These are phyloP conservation scores for Stemphylium vesicarium DNA, from an alignment of 2,329 filamentous ascomycete species.

Conservation along the genomic window DNA sequence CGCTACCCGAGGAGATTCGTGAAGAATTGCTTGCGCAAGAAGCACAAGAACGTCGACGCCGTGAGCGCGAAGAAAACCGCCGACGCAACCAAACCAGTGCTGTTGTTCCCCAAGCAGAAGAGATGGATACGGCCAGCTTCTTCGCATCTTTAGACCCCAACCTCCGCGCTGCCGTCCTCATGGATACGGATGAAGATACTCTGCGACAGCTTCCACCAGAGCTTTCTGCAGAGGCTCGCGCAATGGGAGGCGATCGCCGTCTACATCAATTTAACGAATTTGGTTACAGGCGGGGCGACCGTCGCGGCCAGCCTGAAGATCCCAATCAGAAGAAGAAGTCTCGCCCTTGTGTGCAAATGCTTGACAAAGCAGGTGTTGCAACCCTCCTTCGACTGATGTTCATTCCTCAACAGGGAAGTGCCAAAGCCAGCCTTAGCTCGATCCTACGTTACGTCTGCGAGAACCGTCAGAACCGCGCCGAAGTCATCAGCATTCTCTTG, in stretches of 20 bases:
- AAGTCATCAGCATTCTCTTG: conserved; percentile 90
- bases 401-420: conserved; percentile 86
- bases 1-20: conserved; percentile 86
- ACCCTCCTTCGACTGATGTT: conserved; percentile 99
- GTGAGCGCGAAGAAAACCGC: conserved; percentile 81
- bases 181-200: conserved; percentile 90
- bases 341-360: conserved; percentile 89
- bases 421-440: conserved; percentile 81
- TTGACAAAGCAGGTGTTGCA: conserved; percentile 93
- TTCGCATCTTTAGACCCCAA: conserved; percentile 85
- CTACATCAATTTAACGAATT: conserved; percentile 59
- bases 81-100: conserved; percentile 65
- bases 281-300: conserved; percentile 41
- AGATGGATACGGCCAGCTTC: conserved; percentile 94
- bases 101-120: conserved; percentile 59
- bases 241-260: conserved; percentile 64
- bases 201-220: conserved; percentile 84
- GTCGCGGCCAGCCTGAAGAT: conserved; percentile 53
- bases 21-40: conserved; percentile 91
- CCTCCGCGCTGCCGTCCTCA: conserved; percentile 82
- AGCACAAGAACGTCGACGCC: conserved; percentile 82
- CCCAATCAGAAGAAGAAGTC: conserved; percentile 67
- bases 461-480: conserved; percentile 93
- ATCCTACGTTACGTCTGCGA: conserved; percentile 92
- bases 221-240: conserved; percentile 83